A percentile compares a stretch with the other conserved stretches of the same genome.
Evolutionary conservation across 257 asterid genomes (phyloP).

Genomic region (Asclepias syriaca): DNA sequence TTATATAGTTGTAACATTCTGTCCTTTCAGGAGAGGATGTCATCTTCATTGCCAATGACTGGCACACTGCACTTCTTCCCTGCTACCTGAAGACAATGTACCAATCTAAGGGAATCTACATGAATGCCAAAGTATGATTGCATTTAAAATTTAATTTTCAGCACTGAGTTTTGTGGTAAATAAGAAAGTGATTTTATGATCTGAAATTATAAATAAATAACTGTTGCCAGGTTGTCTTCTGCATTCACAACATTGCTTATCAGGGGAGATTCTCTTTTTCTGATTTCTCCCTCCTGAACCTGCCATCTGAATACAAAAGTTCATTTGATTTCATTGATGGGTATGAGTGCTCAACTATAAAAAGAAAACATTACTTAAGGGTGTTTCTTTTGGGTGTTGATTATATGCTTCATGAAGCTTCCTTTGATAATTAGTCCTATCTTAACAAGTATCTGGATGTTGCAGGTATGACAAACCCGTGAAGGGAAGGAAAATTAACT

Average conservation of each 20-base stretch:
- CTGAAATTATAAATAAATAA: slow-evolving; percentile 7
- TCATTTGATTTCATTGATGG: slow-evolving; percentile 93
- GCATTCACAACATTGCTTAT: slow-evolving; percentile 99
- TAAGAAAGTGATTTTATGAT: slow-evolving; percentile 1
- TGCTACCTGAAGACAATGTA: slow-evolving; percentile 82
- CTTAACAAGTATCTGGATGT: slow-evolving; percentile 13
- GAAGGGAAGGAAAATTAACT: slow-evolving; percentile 89
- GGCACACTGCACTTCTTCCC: slow-evolving; percentile 94
- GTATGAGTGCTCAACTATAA: slow-evolving; percentile 31
- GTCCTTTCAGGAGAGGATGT: slow-evolving; percentile 70
- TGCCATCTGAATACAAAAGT: slow-evolving; percentile 68
- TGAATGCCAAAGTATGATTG: slow-evolving; percentile 57
- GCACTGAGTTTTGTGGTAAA: neutral
- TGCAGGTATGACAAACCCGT: slow-evolving; percentile 72
- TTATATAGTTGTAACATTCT: neutral
- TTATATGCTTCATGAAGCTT: neutral
- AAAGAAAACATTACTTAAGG: neutral
- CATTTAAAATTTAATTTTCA: neutral
- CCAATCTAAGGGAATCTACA: slow-evolving; percentile 79
- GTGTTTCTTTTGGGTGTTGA: neutral
- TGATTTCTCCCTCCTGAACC: slow-evolving; percentile 70
- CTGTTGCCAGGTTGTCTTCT: slow-evolving; percentile 61
- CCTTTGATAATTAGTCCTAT: neutral
- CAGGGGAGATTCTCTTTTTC: slow-evolving; percentile 86
- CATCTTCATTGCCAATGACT: slow-evolving; percentile 85